Evolutionary conservation across 2,329 filamentous ascomycete genomes (phyloP), one percentile per base, ranked within the genome.

Genomic region (Metarhizium robertsii): DNA sequence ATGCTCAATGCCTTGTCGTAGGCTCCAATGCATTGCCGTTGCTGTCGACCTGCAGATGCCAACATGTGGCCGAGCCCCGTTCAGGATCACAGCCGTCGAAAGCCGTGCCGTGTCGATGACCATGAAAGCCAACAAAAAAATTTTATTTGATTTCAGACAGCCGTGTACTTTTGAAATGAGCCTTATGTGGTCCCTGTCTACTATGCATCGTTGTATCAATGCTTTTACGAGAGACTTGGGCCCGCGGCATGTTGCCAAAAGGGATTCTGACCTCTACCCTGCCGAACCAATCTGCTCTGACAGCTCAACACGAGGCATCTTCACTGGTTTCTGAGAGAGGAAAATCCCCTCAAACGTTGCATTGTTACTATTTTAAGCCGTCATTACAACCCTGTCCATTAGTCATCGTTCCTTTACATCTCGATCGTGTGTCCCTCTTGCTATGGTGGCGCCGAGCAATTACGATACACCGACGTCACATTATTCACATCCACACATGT

Each of bases 71-170:
- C 40, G 18, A 34, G 42, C 40, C 30, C 10, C 40, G 13, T 29
- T 34, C 51, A 16, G 51, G 7, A 42, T 14, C 47, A 50, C 11
- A 54, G 53, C 53, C 53, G 53, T 54, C 25, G 25, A 54, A 50
- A 54, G 53, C 46, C 53, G 53, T 54, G 53, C 46, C 52, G 47
- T 50, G 47, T 50, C 46, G 25, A 30, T 34, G 6, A 34, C 32
- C 32, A 11, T 34, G 32, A 11, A 11, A 2, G 32, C 42, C n/a
- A 45, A 45, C 14, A 43, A 43, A n/a, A 11, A 34, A 2, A 2
- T 34, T 34, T 20, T 2, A 40, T 40, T 16, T 40, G 7, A 40
- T 40, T 14, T 40, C 38, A 40, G 38, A 40, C 38, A 11, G 4
- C 18, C 8, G 42, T 13, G 42, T 6, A 18, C 42, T 11, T 20